A percentile compares a stretch with the other conserved stretches of the same genome.
Conservation (phyloP, 2,329 filamentous ascomycete species). For the Ophiocordyceps polyrhachis-furcata region DNA sequence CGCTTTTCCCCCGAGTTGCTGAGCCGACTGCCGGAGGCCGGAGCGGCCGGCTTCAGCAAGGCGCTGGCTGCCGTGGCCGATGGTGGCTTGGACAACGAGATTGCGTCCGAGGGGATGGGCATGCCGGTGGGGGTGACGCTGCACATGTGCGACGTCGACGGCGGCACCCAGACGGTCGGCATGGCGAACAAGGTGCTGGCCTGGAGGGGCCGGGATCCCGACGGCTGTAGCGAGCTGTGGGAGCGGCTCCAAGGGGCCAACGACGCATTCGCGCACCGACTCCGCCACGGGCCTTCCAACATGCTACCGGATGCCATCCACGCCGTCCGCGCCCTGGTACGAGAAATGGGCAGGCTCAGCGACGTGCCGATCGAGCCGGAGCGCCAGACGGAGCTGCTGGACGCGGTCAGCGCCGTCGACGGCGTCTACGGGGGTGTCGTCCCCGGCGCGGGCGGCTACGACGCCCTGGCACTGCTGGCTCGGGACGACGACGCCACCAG, state of each 20-base stretch:
- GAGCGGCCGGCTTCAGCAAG: slow-evolving; percentile 44
- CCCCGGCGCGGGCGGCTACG: slow-evolving; percentile 83
- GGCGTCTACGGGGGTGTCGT: slow-evolving; percentile 86
- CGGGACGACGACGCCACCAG: slow-evolving; percentile 51
- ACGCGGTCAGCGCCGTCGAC: slow-evolving; percentile 50
- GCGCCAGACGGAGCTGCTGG: slow-evolving; percentile 67
- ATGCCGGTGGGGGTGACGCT: slow-evolving; percentile 59
- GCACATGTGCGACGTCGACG: slow-evolving; percentile 91
- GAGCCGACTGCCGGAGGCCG: slow-evolving; percentile 44
- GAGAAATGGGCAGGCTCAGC: slow-evolving; percentile 55
- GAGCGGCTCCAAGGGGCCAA: slow-evolving; percentile 55
- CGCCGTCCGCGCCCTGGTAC: slow-evolving; percentile 41
- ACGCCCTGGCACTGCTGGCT: slow-evolving; percentile 70
- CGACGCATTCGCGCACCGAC: slow-evolving; percentile 44
- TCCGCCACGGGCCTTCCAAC: slow-evolving; percentile 31
- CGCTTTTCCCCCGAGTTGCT: slow-evolving; percentile 78
- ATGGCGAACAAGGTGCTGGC: slow-evolving; percentile 88
- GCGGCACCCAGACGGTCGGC: slow-evolving; percentile 76
- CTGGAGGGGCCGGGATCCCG: slow-evolving; percentile 50
- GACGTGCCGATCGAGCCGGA: slow-evolving; percentile 77
- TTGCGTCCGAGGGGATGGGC: slow-evolving; percentile 47
- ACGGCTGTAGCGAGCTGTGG: slow-evolving; percentile 56
- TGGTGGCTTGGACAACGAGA: slow-evolving; percentile 63
- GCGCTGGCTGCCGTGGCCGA: slow-evolving; percentile 49
- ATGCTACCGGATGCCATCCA: slow-evolving; percentile 28